A percentile compares a stretch with the other conserved stretches of the same genome.
phyloP scores from a whole-genome alignment of 331 rosid genomes.

The Quercus phellos region DNA sequence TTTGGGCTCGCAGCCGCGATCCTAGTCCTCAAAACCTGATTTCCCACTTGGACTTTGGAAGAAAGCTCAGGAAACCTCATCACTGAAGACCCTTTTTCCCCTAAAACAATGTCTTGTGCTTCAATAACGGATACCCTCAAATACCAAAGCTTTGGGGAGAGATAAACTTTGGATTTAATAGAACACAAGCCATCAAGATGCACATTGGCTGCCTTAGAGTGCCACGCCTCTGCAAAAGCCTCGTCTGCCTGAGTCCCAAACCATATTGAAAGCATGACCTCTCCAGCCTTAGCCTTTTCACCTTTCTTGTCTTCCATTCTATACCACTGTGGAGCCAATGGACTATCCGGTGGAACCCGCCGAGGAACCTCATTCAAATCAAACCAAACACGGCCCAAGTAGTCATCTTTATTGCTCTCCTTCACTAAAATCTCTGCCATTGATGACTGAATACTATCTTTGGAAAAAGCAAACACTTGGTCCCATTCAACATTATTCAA shows the following conservation, averaged over 20 bases:
- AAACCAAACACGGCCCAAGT: constrained; percentile 50
- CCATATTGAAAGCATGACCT: constrained; percentile 56
- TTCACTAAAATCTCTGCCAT: constrained; percentile 47
- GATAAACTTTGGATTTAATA: constrained; percentile 58
- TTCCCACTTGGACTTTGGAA: constrained; percentile 46
- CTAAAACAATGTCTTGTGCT: constrained; percentile 53
- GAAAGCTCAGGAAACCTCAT: constrained; percentile 53
- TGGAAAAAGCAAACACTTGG: constrained; percentile 60
- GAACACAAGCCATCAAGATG: constrained; percentile 51
- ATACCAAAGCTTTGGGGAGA: constrained; percentile 64
- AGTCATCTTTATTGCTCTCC: constrained; percentile 50
- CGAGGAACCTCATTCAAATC: constrained; percentile 55
- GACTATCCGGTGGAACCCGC: constrained; percentile 58
- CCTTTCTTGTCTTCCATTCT: constrained; percentile 63
- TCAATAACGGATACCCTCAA: constrained; percentile 42
- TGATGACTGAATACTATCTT: constrained; percentile 56
- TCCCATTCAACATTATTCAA: constrained; percentile 35
- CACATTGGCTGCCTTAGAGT: constrained; percentile 57
- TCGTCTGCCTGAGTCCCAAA: constrained; percentile 70
- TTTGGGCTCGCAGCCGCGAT: constrained; percentile 30
- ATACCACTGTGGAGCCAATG: constrained; percentile 64
- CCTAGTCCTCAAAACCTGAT: constrained; percentile 49
- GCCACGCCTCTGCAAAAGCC: constrained; percentile 65
- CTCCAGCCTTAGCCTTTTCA: constrained; percentile 42
- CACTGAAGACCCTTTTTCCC: constrained; percentile 40